Base-by-base conservation (phyloP, 352 stramenopile genomes). In the Phytopythium kandeliae region DNA sequence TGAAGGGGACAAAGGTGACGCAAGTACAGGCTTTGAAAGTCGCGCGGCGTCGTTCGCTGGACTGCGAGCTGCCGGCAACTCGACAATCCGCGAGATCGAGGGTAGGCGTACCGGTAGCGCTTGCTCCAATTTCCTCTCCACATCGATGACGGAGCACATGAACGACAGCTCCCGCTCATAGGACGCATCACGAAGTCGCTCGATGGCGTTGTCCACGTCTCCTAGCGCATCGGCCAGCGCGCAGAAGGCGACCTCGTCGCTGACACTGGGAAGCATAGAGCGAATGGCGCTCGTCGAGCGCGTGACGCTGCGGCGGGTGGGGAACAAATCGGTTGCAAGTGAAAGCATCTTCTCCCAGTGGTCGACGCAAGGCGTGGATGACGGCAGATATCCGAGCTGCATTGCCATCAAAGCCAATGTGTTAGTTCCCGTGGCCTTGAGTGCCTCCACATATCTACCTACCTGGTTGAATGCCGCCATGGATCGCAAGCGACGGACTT, bases 91-190 rank as follows among this genome's bases (percentile, higher is more conserved):
- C 21, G 30, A 58, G 34, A 82, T 74, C 0, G 43, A 59, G 6
- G 71, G 71, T 3, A 82, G 62, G 4, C 48, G 65, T 15, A 78
- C 47, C 0, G 50, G 51, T 4, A 48, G 24, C 31, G 44, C 11
- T 37, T 58, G 60, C 41, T 63, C 31, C 6, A 55, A 13, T 4
- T 43, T 19, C 21, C 58, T 44, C 11, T 50, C n/a, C 16, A 90
- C 58, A 17, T 86, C 72, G 17, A 86, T 60, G 21, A 78, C 58
- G 5, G 62, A 63, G 47, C 70, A 79, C 19, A 90, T 55, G 40
- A 82, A 82, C 11, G 68, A 65, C 15, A 90, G 58, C 30, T 90
- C 78, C 7, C 71, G 65, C 25, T 86, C 64, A 36, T 86, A 86
- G 12, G 51, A 69, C 12, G 64, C 33, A 44, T 78, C 72, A 35